Evolutionary conservation across 2,329 filamentous ascomycete genomes (phyloP), one percentile per base, ranked within the genome.

Genomic region (Boeremia exigua): DNA sequence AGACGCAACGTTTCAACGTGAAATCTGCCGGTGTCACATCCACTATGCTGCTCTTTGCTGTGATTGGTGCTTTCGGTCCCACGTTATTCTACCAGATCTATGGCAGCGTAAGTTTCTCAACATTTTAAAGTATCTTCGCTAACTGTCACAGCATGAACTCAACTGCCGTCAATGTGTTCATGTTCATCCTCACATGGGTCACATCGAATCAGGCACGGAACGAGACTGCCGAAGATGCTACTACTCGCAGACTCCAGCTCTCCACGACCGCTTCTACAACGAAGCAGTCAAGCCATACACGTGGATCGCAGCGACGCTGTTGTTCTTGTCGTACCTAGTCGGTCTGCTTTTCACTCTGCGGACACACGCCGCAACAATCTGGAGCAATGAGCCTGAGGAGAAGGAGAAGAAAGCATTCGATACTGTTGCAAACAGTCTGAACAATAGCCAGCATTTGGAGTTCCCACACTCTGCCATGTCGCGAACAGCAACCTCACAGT

Each of bases 31-130:
- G 95, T 72, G 95, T 98, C 30, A 98, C 94, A 0, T 97, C 93
- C 2, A 99, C 95, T 0, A 99, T 99, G 95, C 80, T 99, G 53
- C 82, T 99, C 9, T 99, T 99, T 73, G 94, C 95, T 23, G 90
- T 96, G 34, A 95, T 99, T 66, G 94, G 91, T 59, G 92, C 94
- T 8, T 99, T 99, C 76, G 90, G 94, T 0, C 95, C 95, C 2
- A 99, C 95, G 0, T 80, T 99, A 12, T 99, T 99, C 78, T 99
- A 98, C 77, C 94, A 99, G 72, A 96, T 99, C 60, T 98, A 98
- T 75, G 96, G 95, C 65, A 96, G 92, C 44, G 85, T 88, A 62
- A 62, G 66, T 62, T 4, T 10, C 29, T 12, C 29, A 3, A 33
- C 10, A 14, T n/a, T 9, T 17, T 6, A 44, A 37, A 27, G 9